Evolutionary conservation across 495 filamentous ascomycete species (phyloP).

Genomic region (Patellaria atrata): DNA sequence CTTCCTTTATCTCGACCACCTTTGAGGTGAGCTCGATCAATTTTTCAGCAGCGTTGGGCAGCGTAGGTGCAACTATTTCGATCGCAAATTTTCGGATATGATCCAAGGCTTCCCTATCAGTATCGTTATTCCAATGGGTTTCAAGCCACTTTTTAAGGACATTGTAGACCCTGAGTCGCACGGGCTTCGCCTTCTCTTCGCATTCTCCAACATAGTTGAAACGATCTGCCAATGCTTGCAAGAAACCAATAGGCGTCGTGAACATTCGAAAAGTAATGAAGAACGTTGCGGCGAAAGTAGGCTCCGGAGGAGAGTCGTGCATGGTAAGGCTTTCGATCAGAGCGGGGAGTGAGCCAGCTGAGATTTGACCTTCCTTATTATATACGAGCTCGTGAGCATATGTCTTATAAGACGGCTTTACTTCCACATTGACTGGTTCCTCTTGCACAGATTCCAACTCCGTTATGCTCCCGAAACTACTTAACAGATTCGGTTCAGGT

Average conservation of each 20-base stretch:
- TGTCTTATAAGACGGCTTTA: slow-evolving; percentile 68
- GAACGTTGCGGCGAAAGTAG: slow-evolving; percentile 85
- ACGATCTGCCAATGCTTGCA: slow-evolving; percentile 66
- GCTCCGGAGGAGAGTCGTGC: slow-evolving; percentile 84
- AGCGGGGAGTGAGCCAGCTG: slow-evolving; percentile 79
- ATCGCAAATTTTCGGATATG: slow-evolving; percentile 68
- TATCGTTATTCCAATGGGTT: slow-evolving; percentile 78
- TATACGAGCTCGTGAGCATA: slow-evolving; percentile 80
- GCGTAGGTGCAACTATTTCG: slow-evolving; percentile 45
- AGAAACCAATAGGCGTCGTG: slow-evolving; percentile 65
- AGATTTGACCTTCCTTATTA: slow-evolving; percentile 91
- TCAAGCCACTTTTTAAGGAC: slow-evolving; percentile 96
- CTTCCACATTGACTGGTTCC: slow-evolving; percentile 62
- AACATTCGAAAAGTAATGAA: slow-evolving; percentile 97
- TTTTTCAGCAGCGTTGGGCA: slow-evolving; percentile 67
- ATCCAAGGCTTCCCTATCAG: slow-evolving; percentile 58
- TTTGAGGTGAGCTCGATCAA: slow-evolving; percentile 66
- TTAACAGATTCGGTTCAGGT: slow-evolving; percentile 20
- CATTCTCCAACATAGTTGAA: slow-evolving; percentile 84
- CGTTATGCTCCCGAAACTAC: slow-evolving; percentile 27
- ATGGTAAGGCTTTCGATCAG: slow-evolving; percentile 88
- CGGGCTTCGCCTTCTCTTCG: slow-evolving; percentile 55
- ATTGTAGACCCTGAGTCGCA: slow-evolving; percentile 87
- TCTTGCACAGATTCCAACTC: slow-evolving; percentile 34
- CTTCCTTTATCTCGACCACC: slow-evolving; percentile 54